Percentiles rank a stretch among this genome's conserved stretches.
Evolutionary conservation across 2,329 filamentous ascomycete genomes (phyloP).

Genomic region (Grosmannia penicillata): DNA sequence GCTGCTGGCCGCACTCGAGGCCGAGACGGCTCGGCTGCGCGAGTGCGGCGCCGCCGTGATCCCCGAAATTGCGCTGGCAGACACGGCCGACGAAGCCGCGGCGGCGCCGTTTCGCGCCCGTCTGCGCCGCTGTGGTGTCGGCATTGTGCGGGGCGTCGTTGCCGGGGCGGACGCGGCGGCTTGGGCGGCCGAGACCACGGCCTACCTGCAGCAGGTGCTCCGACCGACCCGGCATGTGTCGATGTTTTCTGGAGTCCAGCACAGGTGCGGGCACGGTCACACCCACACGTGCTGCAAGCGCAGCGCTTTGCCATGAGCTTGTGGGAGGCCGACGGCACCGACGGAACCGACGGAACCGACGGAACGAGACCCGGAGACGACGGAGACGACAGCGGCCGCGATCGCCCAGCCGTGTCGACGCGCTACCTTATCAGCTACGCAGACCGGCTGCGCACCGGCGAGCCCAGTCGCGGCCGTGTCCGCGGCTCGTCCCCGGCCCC

Average conservation of each 20-base stretch:
- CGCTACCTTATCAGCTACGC: constrained; percentile 52
- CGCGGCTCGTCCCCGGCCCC: too few species aligned
- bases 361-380: too few species aligned
- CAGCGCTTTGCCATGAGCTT: constrained; percentile 53
- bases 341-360: constrained; percentile 24
- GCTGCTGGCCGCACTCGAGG: constrained; percentile 33
- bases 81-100: constrained; percentile 29
- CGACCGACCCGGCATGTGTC: constrained; percentile 56
- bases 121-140: constrained; percentile 47
- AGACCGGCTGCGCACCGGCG: constrained; percentile 47
- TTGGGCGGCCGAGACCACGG: constrained; percentile 43
- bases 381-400: too few species aligned
- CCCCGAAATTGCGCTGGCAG: constrained; percentile 37
- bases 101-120: constrained; percentile 40
- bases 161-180: constrained; percentile 38
- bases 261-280: constrained; percentile 51
- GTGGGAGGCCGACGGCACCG: constrained; percentile 36
- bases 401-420: too few species aligned
- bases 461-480: too few species aligned
- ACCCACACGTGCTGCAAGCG: constrained; percentile 46
- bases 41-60: constrained; percentile 35
- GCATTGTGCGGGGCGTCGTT: constrained; percentile 50
- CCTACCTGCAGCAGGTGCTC: constrained; percentile 45
- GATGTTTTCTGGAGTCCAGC: constrained; percentile 62
- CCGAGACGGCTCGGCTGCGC: constrained; percentile 25